phyloP scores from a whole-genome alignment of 176 grass and related monocot species.

The Carex pumila region DNA sequence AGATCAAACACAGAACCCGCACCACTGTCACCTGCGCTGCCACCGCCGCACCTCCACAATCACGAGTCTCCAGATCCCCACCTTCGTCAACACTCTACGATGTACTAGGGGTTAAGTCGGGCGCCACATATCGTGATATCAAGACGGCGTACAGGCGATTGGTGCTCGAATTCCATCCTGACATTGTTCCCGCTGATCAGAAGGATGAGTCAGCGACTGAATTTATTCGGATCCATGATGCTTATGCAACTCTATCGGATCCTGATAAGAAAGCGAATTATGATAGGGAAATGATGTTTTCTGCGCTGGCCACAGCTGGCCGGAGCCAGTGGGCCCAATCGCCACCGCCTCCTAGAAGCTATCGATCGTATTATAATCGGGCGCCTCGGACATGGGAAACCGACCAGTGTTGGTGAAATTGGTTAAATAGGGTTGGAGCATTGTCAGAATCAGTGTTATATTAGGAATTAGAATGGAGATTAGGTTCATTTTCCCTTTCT shows the following conservation, averaged over 20 bases:
- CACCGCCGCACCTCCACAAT: background rate
- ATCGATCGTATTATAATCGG: background rate
- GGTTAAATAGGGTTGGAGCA: background rate
- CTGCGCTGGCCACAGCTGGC: background rate
- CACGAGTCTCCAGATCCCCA: background rate
- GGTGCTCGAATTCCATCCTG: conserved; percentile 63
- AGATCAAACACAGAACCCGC: background rate
- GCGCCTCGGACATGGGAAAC: conserved; percentile 52
- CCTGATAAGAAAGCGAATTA: conserved; percentile 49
- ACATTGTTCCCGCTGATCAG: conserved; percentile 11
- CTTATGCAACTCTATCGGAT: conserved; percentile 66
- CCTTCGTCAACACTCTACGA: conserved; percentile 54
- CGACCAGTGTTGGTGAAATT: conserved; percentile 61
- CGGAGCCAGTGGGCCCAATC: background rate
- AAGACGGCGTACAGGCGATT: conserved; percentile 66
- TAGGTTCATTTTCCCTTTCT: background rate
- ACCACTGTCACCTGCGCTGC: background rate
- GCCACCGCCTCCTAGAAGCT: background rate
- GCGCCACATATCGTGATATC: conserved; percentile 47
- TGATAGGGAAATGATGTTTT: conserved; percentile 30
- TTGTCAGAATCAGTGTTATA: background rate
- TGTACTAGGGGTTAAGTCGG: conserved; percentile 37
- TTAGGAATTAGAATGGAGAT: background rate
- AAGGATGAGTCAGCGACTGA: conserved; percentile 19
- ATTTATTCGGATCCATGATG: conserved; percentile 67